Evolutionary conservation across 148 eudicot genomes (phyloP).

Genomic region (Heliosperma pusillum): DNA sequence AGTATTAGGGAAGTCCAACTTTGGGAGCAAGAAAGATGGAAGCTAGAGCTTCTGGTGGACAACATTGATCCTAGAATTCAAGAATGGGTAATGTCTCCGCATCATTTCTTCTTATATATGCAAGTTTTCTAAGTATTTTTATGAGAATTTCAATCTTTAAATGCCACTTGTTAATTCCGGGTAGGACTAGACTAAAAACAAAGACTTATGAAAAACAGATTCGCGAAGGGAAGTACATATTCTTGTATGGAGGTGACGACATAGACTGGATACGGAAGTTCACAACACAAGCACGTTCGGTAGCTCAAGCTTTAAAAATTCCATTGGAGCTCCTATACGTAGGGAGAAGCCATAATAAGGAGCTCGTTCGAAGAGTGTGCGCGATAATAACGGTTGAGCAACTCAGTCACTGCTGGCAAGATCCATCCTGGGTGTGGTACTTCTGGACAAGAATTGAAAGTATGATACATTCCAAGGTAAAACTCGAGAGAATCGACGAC

Average conservation of each 20-base stretch:
- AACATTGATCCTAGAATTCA: constrained; percentile 43
- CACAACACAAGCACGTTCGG: constrained; percentile 29
- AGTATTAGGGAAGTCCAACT: constrained; percentile 42
- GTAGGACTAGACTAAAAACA: too few relatives aligned
- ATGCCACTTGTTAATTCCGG: too few relatives aligned
- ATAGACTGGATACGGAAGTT: constrained; percentile 40
- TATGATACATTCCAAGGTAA: constrained; percentile 63
- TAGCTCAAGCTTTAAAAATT: constrained; percentile 27
- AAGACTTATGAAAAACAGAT: constrained; percentile 23
- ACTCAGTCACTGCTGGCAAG: constrained; percentile 48
- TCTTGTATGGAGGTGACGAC: constrained; percentile 50
- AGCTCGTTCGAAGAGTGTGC: constrained; percentile 27
- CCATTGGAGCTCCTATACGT: constrained; percentile 42
- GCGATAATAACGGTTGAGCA: constrained; percentile 32
- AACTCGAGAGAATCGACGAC: constrained; percentile 32
- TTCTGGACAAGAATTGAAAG: constrained; percentile 66
- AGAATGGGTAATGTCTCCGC: constrained; percentile 40
- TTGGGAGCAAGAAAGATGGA: constrained; percentile 66
- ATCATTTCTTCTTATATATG: not conserved
- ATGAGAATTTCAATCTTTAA: too few relatives aligned
- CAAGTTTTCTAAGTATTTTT: not conserved
- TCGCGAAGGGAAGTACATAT: constrained; percentile 40
- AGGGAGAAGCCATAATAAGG: constrained; percentile 37
- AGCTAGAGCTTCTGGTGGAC: constrained; percentile 51
- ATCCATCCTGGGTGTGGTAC: constrained; percentile 44